phyloP scores from a whole-genome alignment of 208 protist genomes.

The Leishmania guyanensis region DNA sequence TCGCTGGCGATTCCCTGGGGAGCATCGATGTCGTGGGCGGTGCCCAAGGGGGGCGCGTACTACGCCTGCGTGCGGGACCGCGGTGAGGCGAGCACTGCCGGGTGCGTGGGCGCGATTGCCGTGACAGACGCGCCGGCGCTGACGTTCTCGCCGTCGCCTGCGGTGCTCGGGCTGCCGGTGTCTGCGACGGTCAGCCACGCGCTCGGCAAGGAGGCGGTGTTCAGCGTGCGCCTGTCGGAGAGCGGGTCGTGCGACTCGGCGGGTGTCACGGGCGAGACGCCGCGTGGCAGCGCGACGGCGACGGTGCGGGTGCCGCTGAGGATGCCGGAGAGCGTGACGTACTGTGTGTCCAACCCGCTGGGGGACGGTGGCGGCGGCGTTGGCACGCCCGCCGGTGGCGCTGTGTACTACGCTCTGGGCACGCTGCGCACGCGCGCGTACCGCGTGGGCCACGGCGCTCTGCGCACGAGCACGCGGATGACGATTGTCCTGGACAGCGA shows the following conservation, averaged over 20 bases:
- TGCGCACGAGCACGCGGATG: not conserved
- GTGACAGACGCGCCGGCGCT: slow-evolving; percentile 35
- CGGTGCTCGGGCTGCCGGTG: not conserved
- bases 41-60: slow-evolving; percentile 30
- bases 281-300: not conserved
- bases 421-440: not conserved
- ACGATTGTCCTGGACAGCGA: slow-evolving; percentile 13
- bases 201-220: not conserved
- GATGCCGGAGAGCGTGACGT: not conserved
- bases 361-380: not conserved
- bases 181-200: slow-evolving; percentile 1
- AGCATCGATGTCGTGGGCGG: slow-evolving; percentile 10
- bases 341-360: slow-evolving; percentile 18
- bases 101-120: slow-evolving; percentile 24
- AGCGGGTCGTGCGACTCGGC: not conserved
- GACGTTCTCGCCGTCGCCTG: slow-evolving; percentile 18
- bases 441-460: slow-evolving; percentile 8
- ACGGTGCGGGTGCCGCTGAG: not conserved
- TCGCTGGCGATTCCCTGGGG: not conserved
- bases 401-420: slow-evolving; percentile 7
- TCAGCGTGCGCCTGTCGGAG: not conserved
- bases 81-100: not conserved
- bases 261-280: not conserved
- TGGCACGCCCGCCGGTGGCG: not conserved
- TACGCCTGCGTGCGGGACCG: slow-evolving; percentile 47